Base-by-base conservation (phyloP, 352 stramenopile genomes). In the Pythium oligandrum region DNA sequence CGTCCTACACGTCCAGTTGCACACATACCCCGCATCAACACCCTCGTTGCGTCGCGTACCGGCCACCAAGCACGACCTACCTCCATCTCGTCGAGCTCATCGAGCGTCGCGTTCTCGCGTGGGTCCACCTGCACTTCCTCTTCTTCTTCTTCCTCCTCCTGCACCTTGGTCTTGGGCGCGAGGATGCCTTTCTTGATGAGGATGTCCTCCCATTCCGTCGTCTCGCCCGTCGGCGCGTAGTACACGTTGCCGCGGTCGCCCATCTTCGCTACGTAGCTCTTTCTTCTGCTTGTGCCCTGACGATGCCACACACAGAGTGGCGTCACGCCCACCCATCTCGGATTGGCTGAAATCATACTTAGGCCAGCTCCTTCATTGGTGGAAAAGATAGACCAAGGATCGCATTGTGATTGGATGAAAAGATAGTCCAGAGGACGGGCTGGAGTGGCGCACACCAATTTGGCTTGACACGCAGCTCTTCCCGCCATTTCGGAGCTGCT, bases 141-240 rank as follows among this genome's bases (percentile, higher is more conserved):
- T 10, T 83, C 68, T 40, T 80, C 53, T 35, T 91, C 68, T 44
- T 83, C 75, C 54, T 95, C 83, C 7, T 91, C 77, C 38, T 68
- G 71, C 39, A 93, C 85, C 68, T 95, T 95, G 40, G 78, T 91
- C 80, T 93, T 95, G 43, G 85, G 85, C 30, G 85, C 85, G 33
- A 95, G 63, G 57, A 95, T 95, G 4, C 85, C 85, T 57, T 90
- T 91, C 69, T 93, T 95, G 46, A 95, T 67, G 52, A 95, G 64
- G 59, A 95, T 95, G 51, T 95, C 85, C 66, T 95, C 85, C 85
- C 85, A 95, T 68, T 95, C 83, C 34, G 85, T 95, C 54, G 85
- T 95, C 72, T 95, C 85, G 59, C 85, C 85, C 60, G 85, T 95
- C 17, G 82, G 82, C 67, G 71, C 85, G 71, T 95, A 95, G 59